These are phyloP conservation scores for Achaetomiella virescens DNA, from an alignment of 495 filamentous ascomycete species.

Conservation along the genomic window DNA sequence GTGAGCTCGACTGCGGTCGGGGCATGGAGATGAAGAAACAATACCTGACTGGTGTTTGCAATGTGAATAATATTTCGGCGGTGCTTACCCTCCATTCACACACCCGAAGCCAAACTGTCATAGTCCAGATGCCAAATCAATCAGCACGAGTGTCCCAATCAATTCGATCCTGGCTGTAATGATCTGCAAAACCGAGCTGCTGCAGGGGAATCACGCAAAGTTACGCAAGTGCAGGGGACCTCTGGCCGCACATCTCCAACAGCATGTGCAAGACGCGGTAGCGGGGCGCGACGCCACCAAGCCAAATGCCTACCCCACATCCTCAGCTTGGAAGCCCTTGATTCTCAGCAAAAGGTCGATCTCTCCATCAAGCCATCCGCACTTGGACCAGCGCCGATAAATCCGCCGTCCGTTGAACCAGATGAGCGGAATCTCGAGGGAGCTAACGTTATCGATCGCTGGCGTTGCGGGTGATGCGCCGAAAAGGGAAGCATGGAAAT, in stretches of 20 bases:
- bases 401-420: neutral
- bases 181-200: neutral
- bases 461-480: too few relatives aligned
- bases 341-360: neutral
- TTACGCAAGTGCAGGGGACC: slow-evolving; percentile 9
- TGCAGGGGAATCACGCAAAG: slow-evolving; percentile 16
- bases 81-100: too few relatives aligned
- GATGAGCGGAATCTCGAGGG: neutral
- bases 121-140: too few relatives aligned
- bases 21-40: slow-evolving; percentile 31
- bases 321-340: neutral
- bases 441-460: neutral
- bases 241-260: neutral
- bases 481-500: neutral
- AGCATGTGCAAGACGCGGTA: neutral
- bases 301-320: slow-evolving; percentile 2
- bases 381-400: neutral
- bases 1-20: slow-evolving; percentile 19
- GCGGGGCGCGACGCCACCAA: neutral
- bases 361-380: neutral
- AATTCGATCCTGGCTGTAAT: neutral
- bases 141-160: neutral
- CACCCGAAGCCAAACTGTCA: too few relatives aligned
- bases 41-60: too few relatives aligned
- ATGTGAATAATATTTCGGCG: too few relatives aligned